phyloP scores from a whole-genome alignment of 2,329 filamentous ascomycete species.

The Alternaria rosae region DNA sequence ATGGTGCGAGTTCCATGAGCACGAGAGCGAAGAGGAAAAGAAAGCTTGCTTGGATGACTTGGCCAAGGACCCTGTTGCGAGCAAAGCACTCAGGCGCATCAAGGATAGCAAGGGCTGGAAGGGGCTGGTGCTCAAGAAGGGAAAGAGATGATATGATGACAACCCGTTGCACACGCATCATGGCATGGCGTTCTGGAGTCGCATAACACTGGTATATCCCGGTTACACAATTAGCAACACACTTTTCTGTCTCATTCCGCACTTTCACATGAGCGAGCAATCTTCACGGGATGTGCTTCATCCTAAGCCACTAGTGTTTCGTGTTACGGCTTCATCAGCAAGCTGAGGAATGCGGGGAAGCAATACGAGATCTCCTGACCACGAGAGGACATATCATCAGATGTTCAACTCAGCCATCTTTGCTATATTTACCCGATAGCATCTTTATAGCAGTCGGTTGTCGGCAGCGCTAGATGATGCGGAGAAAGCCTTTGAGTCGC shows the following conservation, averaged over 20 bases:
- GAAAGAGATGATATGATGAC: slow-evolving; percentile 32
- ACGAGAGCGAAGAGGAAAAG: slow-evolving; percentile 43
- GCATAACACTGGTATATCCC: not conserved
- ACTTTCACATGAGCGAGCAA: not conserved
- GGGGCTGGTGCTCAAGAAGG: slow-evolving; percentile 47
- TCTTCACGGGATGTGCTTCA: not conserved
- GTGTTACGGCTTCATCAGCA: not conserved
- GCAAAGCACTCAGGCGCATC: slow-evolving; percentile 43
- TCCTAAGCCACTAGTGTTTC: not conserved
- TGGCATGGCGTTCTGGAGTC: slow-evolving; percentile 1
- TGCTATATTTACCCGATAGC: rapidly evolving
- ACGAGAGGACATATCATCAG: not conserved
- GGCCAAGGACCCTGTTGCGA: slow-evolving; percentile 38
- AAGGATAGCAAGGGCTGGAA: slow-evolving; percentile 48
- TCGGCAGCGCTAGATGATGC: not conserved
- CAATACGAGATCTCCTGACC: slow-evolving; percentile 12
- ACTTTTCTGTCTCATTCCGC: not conserved
- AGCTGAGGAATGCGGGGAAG: slow-evolving; percentile 5
- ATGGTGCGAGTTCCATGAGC: slow-evolving; percentile 49
- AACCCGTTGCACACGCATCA: not conserved
- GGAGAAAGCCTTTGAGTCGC: not conserved
- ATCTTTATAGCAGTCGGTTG: rapidly evolving
- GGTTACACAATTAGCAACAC: not conserved
- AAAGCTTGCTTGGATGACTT: slow-evolving; percentile 44
- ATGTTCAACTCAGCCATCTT: not conserved